phyloP scores from a whole-genome alignment of 257 asterid species.

The Nicotiana otophora region DNA sequence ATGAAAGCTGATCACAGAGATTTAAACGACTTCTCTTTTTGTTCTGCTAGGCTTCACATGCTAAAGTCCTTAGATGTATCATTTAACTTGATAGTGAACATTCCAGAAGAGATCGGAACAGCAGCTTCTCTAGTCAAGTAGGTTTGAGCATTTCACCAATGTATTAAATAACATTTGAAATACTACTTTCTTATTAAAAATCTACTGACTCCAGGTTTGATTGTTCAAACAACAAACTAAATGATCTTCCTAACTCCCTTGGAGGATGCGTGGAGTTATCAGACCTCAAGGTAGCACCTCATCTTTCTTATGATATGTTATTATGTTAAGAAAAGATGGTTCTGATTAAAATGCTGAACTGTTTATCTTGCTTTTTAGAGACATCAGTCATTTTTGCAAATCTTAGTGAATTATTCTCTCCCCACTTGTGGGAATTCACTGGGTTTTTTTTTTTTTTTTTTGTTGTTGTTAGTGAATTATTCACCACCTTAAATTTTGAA shows the following conservation, averaged over 20 bases:
- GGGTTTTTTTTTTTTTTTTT: too few species aligned
- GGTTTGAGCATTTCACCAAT: constrained; percentile 23
- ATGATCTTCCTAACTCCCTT: constrained; percentile 66
- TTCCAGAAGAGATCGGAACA: constrained; percentile 82
- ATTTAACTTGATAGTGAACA: constrained; percentile 47
- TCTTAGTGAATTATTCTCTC: neutral
- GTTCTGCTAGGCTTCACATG: constrained; percentile 58
- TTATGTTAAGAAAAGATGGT: neutral
- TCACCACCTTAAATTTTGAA: neutral
- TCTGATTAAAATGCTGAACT: neutral
- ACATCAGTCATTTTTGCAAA: neutral
- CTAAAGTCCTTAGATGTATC: constrained; percentile 79
- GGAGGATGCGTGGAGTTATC: constrained; percentile 63
- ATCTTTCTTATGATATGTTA: neutral
- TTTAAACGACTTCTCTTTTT: neutral
- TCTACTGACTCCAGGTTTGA: constrained; percentile 61
- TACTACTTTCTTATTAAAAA: neutral
- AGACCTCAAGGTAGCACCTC: constrained; percentile 65
- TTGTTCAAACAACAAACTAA: constrained; percentile 76
- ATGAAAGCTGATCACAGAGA: neutral
- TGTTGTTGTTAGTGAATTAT: neutral
- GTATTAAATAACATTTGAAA: neutral
- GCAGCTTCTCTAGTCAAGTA: constrained; percentile 83
- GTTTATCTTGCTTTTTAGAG: neutral
- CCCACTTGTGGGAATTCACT: too few species aligned